Evolutionary conservation across 163 green algal genomes (phyloP).

Genomic region (Botryococcus braunii): DNA sequence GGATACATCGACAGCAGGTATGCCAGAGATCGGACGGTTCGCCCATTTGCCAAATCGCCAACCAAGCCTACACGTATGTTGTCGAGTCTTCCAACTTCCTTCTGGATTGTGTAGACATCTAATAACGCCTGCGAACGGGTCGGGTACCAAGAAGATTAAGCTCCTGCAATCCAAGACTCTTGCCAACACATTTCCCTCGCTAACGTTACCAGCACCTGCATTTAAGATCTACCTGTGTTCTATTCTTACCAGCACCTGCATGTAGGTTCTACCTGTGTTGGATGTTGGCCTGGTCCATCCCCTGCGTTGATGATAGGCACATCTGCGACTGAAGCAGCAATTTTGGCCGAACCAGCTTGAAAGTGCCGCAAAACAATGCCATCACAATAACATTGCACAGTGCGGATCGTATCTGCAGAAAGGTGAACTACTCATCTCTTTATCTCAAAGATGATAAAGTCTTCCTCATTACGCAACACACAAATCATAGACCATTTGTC

Average conservation of each 20-base stretch:
- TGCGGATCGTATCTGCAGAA: constrained; percentile 90
- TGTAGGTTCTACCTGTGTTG: constrained; percentile 87
- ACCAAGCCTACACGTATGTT: constrained; percentile 85
- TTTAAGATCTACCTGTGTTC: background rate
- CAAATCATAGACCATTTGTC: too few species aligned
- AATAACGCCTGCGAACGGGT: constrained; percentile 75
- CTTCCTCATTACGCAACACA: too few species aligned
- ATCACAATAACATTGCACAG: constrained; percentile 93
- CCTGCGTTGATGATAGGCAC: constrained; percentile 96
- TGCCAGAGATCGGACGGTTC: constrained; percentile 80
- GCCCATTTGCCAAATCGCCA: constrained; percentile 89
- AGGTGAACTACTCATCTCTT: constrained; percentile 2
- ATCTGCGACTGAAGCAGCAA: constrained; percentile 63
- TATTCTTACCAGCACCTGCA: too few species aligned
- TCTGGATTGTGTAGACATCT: constrained; percentile 96
- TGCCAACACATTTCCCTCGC: too few species aligned
- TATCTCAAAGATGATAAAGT: background rate
- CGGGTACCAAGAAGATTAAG: background rate
- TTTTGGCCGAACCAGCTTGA: constrained; percentile 64
- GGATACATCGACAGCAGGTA: constrained; percentile 77
- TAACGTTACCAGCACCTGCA: background rate
- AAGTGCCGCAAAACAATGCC: constrained; percentile 96
- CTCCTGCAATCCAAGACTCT: too few species aligned
- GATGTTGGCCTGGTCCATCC: constrained; percentile 97
- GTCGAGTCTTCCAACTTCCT: constrained; percentile 83